These are phyloP conservation scores for Scleromitrula shiraiana DNA, from an alignment of 2,329 filamentous ascomycete species.

Conservation along the genomic window DNA sequence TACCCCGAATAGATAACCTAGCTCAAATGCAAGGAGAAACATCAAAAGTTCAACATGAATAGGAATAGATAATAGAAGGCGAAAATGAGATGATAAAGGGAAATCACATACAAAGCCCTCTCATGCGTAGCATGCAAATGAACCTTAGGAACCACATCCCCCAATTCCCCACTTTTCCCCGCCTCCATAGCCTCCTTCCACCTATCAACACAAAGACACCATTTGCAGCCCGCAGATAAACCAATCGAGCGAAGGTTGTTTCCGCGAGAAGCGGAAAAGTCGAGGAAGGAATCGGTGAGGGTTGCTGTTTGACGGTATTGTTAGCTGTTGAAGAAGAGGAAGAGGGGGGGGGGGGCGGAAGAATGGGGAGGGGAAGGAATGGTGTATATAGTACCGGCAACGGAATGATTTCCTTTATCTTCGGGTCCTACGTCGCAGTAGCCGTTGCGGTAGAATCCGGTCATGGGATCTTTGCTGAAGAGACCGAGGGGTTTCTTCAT, in stretches of 20 bases:
- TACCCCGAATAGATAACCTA: no score
- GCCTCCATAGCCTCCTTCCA: constrained; percentile 46
- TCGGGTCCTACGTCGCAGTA: constrained; percentile 46
- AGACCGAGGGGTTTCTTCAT: constrained; percentile 49
- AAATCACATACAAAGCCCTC: constrained; percentile 26
- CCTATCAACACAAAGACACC: constrained; percentile 52
- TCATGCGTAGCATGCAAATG: constrained; percentile 32
- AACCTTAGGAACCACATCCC: constrained; percentile 27
- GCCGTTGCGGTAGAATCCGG: constrained; percentile 53
- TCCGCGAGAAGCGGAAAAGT: constrained; percentile 49
- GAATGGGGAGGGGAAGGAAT: background rate
- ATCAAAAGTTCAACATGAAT: no score
- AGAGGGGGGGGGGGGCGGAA: background rate
- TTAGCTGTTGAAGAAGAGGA: background rate
- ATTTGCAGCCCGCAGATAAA: constrained; percentile 50
- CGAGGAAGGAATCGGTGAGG: constrained; percentile 52
- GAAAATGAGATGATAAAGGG: background rate
- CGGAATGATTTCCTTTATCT: constrained; percentile 51
- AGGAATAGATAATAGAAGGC: no score
- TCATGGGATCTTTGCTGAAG: constrained; percentile 50
- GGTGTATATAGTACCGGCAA: constrained; percentile 34
- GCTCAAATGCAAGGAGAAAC: no score
- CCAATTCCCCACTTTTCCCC: constrained; percentile 5
- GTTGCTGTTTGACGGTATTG: constrained; percentile 34
- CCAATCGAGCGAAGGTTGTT: constrained; percentile 50